Evolutionary conservation across 1,284 basidiomycete species (phyloP), one percentile per base, ranked within the genome.

Genomic region (Xerocomus amazonicus): DNA sequence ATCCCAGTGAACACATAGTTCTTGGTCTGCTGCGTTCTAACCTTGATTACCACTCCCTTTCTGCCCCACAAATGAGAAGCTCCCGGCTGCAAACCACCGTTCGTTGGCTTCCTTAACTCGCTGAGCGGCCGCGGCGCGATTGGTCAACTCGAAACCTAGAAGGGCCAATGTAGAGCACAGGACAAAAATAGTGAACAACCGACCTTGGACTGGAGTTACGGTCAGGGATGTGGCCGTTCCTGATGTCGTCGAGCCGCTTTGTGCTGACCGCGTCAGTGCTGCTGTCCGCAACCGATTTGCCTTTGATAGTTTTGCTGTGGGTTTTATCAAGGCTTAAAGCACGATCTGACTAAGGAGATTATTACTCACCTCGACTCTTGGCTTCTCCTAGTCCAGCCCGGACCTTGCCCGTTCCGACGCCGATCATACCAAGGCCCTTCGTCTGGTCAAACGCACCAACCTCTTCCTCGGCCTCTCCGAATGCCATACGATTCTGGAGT

Each of bases 341-440:
- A 17, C 7, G 17, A 32, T 41, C 37, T 16, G 6, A 47, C 14
- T 10, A 17, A 12, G 33, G 33, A 16, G 51, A 43, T 43, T 47
- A 45, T 19, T 37, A 71, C 80, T 53, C 56, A 92, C 91, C 91
- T 75, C 88, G 85, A 70, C 84, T 92, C 73, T 91, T 90, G 28
- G 88, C 79, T 67, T 98, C 94, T 50, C 87, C 92, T 41, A 81
- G 70, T 44, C 85, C 85, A 9, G 92, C 94, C 48, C 96, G 79
- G 41, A 99, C 87, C 69, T 90, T 91, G 29, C 96, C 96, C 14
- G 85, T 86, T 16, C 81, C 74, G 45, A 77, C 79, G 40, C 92
- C 92, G 56, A 98, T 92, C 94, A 99, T 98, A 56, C 97, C 97
- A 65, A 99, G 71, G 6, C 97, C 97, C 71, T 94, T 90, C 10